Evolutionary conservation across 768 basidiomycete species (phyloP), one percentile per base, ranked within the genome.

Genomic region (Antrodiella citrinella): DNA sequence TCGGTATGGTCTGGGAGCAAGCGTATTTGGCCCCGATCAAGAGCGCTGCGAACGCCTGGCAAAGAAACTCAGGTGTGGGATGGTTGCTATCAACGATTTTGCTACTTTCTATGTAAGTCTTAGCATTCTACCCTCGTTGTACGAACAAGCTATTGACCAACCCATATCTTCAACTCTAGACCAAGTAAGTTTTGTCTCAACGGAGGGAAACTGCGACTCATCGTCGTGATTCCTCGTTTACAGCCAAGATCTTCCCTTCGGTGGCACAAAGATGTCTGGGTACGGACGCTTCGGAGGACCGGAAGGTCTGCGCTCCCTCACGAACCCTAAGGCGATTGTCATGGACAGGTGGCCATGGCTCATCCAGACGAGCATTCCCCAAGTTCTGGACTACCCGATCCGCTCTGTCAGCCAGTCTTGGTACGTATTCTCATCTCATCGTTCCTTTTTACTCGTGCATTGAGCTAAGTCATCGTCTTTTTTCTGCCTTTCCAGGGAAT

Each of bases 51-150:
- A 90, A 48, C 72, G 84, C 44, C 85, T 98, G 19, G 93, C 93
- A 23, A 81, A 82, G 57, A 70, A 73, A 44, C 70, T 99, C 46
- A 82, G 95, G 47, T 94, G 91, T 59, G 95, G 95, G 43, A 98
- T 99, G 96, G 95, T 98, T 2, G 84, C 93, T 18, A 75, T 96
- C 54, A 98, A 98, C 59, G 96, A 98, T 69, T 96, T 91, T 62
- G 92, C 80, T 11, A 84, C 86, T 5, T 91, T 83, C 69, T 91
- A 92, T 62, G 82, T 89, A 61, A 72, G 82, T 72, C 22, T 18
- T 44, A 35, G n/a, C n/a, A n/a, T n/a, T n/a, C n/a, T n/a, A n/a
- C n/a, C n/a, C n/a, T n/a, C n/a, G n/a, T n/a, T n/a, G n/a, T n/a
- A n/a, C n/a, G n/a, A n/a, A n/a, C n/a, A n/a, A n/a, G 30, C 42